These are phyloP conservation scores for Chrysanthemum lavandulifolium DNA, from an alignment of 129 eudicot genomes.

Conservation along the genomic window DNA sequence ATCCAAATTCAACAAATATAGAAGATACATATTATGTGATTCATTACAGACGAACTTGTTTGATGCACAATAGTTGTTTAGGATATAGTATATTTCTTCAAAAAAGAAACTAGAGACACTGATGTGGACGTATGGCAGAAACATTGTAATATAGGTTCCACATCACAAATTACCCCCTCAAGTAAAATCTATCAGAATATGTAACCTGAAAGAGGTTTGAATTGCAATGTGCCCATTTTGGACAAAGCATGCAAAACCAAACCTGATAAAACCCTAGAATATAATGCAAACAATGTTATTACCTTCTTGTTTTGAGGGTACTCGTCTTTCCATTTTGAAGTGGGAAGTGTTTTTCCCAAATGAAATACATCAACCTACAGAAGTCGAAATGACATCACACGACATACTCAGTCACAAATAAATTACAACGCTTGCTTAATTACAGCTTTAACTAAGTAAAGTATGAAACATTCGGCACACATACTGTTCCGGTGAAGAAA, in stretches of 20 bases:
- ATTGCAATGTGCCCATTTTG: too few species aligned
- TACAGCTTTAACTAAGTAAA: conserved; percentile 8
- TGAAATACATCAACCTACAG: conserved; percentile 85
- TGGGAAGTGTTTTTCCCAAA: conserved; percentile 55
- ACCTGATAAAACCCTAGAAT: not conserved
- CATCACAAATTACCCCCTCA: conserved; percentile 4
- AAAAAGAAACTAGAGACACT: too few species aligned
- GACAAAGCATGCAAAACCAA: too few species aligned
- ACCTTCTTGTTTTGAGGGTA: conserved; percentile 86
- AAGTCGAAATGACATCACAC: conserved; percentile 3
- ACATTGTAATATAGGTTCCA: not conserved
- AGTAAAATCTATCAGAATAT: conserved; percentile 6
- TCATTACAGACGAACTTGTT: conserved; percentile 2
- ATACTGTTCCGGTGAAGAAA: conserved; percentile 93
- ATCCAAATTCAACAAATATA: not conserved
- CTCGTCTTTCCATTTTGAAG: conserved; percentile 77
- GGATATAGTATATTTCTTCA: too few species aligned
- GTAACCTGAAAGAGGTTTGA: too few species aligned
- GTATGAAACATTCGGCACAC: conserved; percentile 25
- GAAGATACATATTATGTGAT: not conserved
- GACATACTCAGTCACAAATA: not conserved
- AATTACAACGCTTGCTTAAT: conserved; percentile 10
- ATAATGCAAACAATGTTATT: not conserved
- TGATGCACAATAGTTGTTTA: not conserved
- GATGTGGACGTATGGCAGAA: not conserved